These are phyloP conservation scores for Citropsis articulata DNA, from an alignment of 345 rosid genomes.

Conservation along the genomic window DNA sequence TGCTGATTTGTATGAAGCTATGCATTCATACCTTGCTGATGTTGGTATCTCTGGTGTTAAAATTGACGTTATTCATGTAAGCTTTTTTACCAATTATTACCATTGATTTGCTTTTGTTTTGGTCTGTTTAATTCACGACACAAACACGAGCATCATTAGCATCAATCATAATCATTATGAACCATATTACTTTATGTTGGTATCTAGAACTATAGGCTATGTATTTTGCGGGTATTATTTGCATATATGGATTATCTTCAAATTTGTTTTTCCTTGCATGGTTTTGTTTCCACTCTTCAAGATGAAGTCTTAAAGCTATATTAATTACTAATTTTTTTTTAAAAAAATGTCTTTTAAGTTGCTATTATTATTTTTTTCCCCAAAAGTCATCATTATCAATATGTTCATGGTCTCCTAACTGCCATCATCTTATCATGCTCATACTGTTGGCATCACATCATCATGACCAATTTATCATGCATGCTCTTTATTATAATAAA, in stretches of 20 bases:
- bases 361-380: too few species aligned
- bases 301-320: background rate
- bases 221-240: background rate
- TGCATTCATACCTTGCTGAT: slow-evolving; percentile 24
- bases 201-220: background rate
- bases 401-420: background rate
- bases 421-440: background rate
- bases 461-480: background rate
- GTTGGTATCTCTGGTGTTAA: slow-evolving; percentile 32
- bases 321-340: too few species aligned
- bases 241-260: background rate
- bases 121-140: background rate
- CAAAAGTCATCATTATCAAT: background rate
- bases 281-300: background rate
- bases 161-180: background rate
- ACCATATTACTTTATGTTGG: background rate
- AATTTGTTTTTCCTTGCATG: too few species aligned
- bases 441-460: background rate
- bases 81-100: background rate
- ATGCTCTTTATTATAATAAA: too few species aligned
- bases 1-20: slow-evolving; percentile 24
- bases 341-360: too few species aligned
- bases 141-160: background rate
- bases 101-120: background rate
- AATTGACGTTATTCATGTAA: slow-evolving; percentile 26